These are phyloP conservation scores for Phytopythium ostracodes DNA, from an alignment of 352 stramenopile species.

Conservation along the genomic window DNA sequence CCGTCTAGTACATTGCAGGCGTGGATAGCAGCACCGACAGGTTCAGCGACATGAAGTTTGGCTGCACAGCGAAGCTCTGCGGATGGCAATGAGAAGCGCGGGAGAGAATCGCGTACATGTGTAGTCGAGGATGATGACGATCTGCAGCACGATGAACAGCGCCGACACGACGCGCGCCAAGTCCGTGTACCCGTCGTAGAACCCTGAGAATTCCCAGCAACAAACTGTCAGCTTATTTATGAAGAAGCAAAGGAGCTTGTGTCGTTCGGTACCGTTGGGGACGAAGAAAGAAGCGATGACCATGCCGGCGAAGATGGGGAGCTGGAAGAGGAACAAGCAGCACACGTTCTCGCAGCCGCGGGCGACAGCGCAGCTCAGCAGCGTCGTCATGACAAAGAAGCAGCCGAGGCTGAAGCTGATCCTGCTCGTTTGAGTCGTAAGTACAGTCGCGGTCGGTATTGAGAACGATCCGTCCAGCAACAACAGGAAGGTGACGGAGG, in stretches of 20 bases:
- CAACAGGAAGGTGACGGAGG: neutral
- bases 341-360: slow-evolving; percentile 56
- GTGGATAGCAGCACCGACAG: neutral
- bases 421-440: slow-evolving; percentile 15
- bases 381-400: slow-evolving; percentile 54
- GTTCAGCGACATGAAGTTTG: neutral
- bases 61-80: too few relatives aligned
- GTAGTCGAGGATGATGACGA: slow-evolving; percentile 80
- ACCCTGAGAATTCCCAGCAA: slow-evolving; percentile 22
- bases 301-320: slow-evolving; percentile 52
- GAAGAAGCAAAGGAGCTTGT: too few relatives aligned
- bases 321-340: slow-evolving; percentile 60
- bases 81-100: neutral
- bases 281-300: slow-evolving; percentile 61
- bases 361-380: slow-evolving; percentile 47
- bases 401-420: slow-evolving; percentile 69
- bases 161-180: slow-evolving; percentile 55
- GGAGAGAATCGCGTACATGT: slow-evolving; percentile 32
- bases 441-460: neutral
- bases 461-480: neutral
- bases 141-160: slow-evolving; percentile 71
- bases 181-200: slow-evolving; percentile 64
- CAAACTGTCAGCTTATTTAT: neutral
- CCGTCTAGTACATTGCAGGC: slow-evolving; percentile 36
- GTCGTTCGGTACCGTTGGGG: slow-evolving; percentile 56